Base-by-base conservation (phyloP, 805 yeast genomes). In the Sugiyamaella boreocaroliniensis region DNA sequence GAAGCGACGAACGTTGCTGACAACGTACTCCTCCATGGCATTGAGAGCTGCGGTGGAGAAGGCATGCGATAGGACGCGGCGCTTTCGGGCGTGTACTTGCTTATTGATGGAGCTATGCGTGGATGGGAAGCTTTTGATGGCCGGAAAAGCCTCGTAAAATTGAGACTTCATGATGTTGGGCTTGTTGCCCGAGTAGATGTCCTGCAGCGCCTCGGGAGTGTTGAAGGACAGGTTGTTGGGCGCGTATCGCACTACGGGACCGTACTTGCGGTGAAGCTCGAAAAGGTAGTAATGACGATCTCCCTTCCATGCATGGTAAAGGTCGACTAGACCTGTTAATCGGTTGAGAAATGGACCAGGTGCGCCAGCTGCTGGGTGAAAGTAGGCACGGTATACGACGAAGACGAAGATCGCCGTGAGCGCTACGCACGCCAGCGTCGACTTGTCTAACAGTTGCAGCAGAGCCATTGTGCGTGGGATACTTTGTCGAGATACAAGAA, bases 1-100 rank as follows among this genome's bases (percentile, higher is more conserved):
- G 22, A 55, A 48, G 37, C 49, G 46, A 8, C 40, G 49, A 46
- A 55, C 55, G 43, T 55, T 55, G 9, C 45, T 51, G 45, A 52
- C 40, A 10, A 55, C 50, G 50, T 55, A 55, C 37, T 48, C 48
- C 40, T 55, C 54, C 47, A 55, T 55, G 1, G 58, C 53, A 11
- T 29, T 43, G 34, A 55, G 44, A n/a, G 58, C 58, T 29, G 48
- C 40, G 10, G 42, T 49, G 15, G 56, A 53, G 29, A 55, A 55
- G 16, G 58, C 58, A 43, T 55, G 56, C n/a, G 56, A 53, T 46
- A 55, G 46, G 40, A 55, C 58, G 20, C 58, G 50, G 40, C 55
- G 51, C 45, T 55, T 55, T 34, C 55, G 51, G 43, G 54, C 49
- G 20, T 55, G 58, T 14, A 51, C 56, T 2, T 45, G 37, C 51